Evolutionary conservation across 345 rosid genomes (phyloP).

Genomic region (Moricandia arvensis): DNA sequence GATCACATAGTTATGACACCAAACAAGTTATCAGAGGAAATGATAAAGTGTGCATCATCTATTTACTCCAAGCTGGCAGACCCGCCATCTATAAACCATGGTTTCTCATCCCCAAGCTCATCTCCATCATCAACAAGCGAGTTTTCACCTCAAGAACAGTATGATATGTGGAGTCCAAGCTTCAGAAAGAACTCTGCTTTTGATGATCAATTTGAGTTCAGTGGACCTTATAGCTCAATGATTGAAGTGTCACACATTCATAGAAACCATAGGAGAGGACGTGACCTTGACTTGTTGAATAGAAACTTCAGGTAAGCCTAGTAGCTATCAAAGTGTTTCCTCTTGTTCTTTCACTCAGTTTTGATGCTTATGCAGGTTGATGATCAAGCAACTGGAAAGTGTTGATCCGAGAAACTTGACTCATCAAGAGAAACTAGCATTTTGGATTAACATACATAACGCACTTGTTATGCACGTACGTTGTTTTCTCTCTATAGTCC

Average conservation of each 20-base stretch:
- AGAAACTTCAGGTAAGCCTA: constrained; percentile 72
- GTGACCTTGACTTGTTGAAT: constrained; percentile 72
- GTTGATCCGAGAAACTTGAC: constrained; percentile 66
- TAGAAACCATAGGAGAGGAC: constrained; percentile 65
- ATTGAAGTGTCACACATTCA: constrained; percentile 79
- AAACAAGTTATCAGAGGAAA: constrained; percentile 89
- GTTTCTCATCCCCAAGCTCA: constrained; percentile 80
- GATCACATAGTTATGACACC: constrained; percentile 86
- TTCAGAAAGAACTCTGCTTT: constrained; percentile 73
- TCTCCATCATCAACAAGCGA: constrained; percentile 69
- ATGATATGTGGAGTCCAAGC: constrained; percentile 92
- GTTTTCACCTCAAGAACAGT: constrained; percentile 71
- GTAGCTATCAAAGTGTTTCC: not conserved
- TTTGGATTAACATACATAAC: constrained; percentile 96
- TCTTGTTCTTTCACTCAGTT: not conserved
- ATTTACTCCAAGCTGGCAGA: constrained; percentile 88
- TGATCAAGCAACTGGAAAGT: constrained; percentile 64
- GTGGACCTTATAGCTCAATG: constrained; percentile 96
- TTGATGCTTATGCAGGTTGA: constrained; percentile 47
- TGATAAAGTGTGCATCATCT: constrained; percentile 81
- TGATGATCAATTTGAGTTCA: constrained; percentile 86
- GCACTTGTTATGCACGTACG: constrained; percentile 91
- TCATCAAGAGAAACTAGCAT: constrained; percentile 87
- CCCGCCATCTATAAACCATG: constrained; percentile 65
- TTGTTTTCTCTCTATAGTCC: not conserved